Percentiles rank a stretch among this genome's conserved stretches.
Evolutionary conservation across 2,329 filamentous ascomycete genomes (phyloP).

Genomic region (Curvularia spicifera): DNA sequence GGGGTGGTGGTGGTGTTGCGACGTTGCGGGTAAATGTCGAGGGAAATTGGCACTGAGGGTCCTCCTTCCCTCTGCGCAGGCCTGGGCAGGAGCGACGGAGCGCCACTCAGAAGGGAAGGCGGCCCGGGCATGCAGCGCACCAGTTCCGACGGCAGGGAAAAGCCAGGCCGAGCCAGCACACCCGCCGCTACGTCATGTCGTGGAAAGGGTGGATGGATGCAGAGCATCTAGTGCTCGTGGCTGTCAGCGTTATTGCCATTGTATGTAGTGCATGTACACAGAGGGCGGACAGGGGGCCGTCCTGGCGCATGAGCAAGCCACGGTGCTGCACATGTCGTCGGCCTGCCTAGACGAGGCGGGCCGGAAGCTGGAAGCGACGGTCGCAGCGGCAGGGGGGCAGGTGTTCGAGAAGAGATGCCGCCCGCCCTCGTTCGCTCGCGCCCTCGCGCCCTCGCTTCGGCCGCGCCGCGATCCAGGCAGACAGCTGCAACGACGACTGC

Average conservation of each 20-base stretch:
- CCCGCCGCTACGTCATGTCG: slow-evolving; percentile 3
- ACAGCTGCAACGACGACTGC: slow-evolving; percentile 2
- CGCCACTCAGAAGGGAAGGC: slow-evolving; percentile 17
- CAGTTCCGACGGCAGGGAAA: slow-evolving; percentile 1
- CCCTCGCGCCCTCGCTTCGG: too few relatives aligned
- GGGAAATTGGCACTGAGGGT: slow-evolving; percentile 27
- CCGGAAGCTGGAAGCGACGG: slow-evolving; percentile 1
- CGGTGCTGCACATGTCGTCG: not conserved
- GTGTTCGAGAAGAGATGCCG: not conserved
- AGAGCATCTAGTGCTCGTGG: too few relatives aligned
- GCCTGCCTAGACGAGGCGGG: slow-evolving; percentile 10
- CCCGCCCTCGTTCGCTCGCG: not conserved
- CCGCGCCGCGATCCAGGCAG: too few relatives aligned
- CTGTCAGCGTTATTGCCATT: too few relatives aligned
- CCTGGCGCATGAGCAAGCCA: slow-evolving; percentile 11
- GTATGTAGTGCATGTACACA: too few relatives aligned
- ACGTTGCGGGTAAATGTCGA: slow-evolving; percentile 42
- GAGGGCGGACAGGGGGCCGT: not conserved
- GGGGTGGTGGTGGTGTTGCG: slow-evolving; percentile 21
- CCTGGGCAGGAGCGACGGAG: slow-evolving; percentile 13
- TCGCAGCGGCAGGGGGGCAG: slow-evolving; percentile 13
- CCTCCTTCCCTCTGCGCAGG: too few relatives aligned
- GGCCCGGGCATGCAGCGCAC: slow-evolving; percentile 19
- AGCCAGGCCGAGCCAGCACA: slow-evolving; percentile 4
- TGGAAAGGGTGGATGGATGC: too few relatives aligned